Conservation (phyloP, 805 yeast genomes). For the Ascoidea rubescens region DNA sequence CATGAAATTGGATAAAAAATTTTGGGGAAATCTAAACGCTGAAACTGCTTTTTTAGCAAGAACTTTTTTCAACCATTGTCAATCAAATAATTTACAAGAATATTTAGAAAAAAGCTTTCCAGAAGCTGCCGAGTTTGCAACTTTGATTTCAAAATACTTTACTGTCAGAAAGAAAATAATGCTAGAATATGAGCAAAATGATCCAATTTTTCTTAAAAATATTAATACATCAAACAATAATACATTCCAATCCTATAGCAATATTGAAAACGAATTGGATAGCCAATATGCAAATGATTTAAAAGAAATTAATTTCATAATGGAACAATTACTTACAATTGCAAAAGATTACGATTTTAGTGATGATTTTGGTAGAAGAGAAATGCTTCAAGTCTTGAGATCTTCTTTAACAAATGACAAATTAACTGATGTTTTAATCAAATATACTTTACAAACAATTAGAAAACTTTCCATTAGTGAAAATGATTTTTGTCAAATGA, state of each 20-base stretch:
- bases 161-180: constrained; percentile 25
- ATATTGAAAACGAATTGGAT: constrained; percentile 14
- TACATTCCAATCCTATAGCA: constrained; percentile 10
- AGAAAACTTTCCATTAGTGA: constrained; percentile 63
- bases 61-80: constrained; percentile 52
- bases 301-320: constrained; percentile 53
- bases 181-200: constrained; percentile 13
- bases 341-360: constrained; percentile 69
- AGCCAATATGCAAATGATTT: constrained; percentile 25
- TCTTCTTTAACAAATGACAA: constrained; percentile 43
- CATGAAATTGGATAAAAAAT: constrained; percentile 45
- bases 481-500: constrained; percentile 71
- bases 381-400: constrained; percentile 47
- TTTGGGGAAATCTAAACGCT: constrained; percentile 58
- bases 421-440: constrained; percentile 38
- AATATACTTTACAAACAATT: constrained; percentile 49
- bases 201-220: not conserved
- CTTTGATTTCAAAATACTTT: constrained; percentile 41
- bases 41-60: constrained; percentile 66
- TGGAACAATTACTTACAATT: constrained; percentile 56
- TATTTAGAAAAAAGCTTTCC: constrained; percentile 61
- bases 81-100: constrained; percentile 33
- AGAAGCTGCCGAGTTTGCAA: constrained; percentile 62
- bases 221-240: constrained; percentile 11
- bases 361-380: constrained; percentile 83